phyloP scores from a whole-genome alignment of 192 early-diverging fungal species.

The Coemansia asiatica region DNA sequence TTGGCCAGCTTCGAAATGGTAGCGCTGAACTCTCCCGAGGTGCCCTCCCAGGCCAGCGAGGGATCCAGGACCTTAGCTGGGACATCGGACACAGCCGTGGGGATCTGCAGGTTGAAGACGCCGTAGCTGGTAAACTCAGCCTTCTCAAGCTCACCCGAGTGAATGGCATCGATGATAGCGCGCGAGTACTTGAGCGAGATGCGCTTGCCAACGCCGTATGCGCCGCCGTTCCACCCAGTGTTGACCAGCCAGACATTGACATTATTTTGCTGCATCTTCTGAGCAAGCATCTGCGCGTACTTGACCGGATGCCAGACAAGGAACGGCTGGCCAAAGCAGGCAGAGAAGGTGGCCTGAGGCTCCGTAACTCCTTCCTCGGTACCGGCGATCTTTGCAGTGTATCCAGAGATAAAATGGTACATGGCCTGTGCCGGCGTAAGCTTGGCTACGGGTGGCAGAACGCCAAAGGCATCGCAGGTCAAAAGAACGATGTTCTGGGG shows the following conservation, averaged over 20 bases:
- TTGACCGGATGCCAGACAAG: constrained; percentile 89
- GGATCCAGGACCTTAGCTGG: constrained; percentile 88
- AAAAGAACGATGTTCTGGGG: constrained; percentile 92
- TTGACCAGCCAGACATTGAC: constrained; percentile 94
- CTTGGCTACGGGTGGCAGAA: constrained; percentile 85
- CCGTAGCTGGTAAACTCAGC: constrained; percentile 85
- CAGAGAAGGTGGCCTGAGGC: constrained; percentile 85
- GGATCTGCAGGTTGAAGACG: constrained; percentile 86
- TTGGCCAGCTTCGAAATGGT: constrained; percentile 76
- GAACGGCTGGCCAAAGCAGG: constrained; percentile 91
- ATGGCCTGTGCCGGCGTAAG: constrained; percentile 82
- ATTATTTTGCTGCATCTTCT: constrained; percentile 87
- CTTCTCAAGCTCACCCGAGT: constrained; percentile 84
- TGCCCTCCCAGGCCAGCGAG: constrained; percentile 80
- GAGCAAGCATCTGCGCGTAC: constrained; percentile 93
- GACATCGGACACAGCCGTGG: constrained; percentile 73
- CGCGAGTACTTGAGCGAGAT: constrained; percentile 96
- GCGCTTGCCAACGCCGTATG: constrained; percentile 85
- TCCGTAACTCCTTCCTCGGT: constrained; percentile 90
- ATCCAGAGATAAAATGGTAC: constrained; percentile 97
- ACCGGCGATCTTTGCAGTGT: constrained; percentile 94
- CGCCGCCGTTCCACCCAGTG: constrained; percentile 96
- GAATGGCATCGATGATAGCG: constrained; percentile 97
- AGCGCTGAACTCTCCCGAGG: constrained; percentile 60
- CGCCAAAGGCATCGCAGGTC: constrained; percentile 93